Base-by-base conservation (phyloP, 2,329 filamentous ascomycete species). In the Alternaria triticina region DNA sequence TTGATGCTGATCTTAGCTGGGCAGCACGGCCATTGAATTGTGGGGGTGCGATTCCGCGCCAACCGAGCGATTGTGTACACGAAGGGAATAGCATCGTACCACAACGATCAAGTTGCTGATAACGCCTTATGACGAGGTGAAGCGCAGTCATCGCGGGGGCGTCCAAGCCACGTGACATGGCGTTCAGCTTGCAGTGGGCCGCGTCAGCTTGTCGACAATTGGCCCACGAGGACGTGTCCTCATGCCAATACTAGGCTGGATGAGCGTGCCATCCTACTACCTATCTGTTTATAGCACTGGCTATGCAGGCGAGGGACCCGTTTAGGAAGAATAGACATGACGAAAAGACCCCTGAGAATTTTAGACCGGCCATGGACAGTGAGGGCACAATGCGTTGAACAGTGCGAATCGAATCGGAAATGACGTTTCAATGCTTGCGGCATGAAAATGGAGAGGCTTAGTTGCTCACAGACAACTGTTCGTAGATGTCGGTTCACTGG, bases 131-230 rank as follows among this genome's bases (percentile, higher is more conserved):
- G 54, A 50, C 49, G 30, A 52, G 49, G 30, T 52, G 30, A 52
- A 52, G 49, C 49, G 49, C 20, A 40, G 49, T 52, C 20, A 46
- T 46, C 44, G 22, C 22, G 20, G 44, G 17, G 20, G 44, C 20
- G 17, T 22, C 50, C 56, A 40, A 54, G 54, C 52, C 59, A 62
- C 54, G 59, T 58, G 54, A 62, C 23, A 25, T 58, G 46, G 59
- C 36, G 28, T 57, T 62, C 59, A 62, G 30, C 49, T 36, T 36
- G 33, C 33, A 36, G 27, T 47, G 10, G 20, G 59, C 59, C 59
- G 55, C 55, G 55, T 57, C 44, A 57, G 55, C 55, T 20, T 50
- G 45, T 50, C 44, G 45, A 23, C 45, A 25, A 50, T 57, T 49
- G 44, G 55, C 28, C 44, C 30, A 20, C 17, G 28, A 15, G 30